phyloP scores from a whole-genome alignment of 176 grass and related monocot genomes.

The Poa pratensis region DNA sequence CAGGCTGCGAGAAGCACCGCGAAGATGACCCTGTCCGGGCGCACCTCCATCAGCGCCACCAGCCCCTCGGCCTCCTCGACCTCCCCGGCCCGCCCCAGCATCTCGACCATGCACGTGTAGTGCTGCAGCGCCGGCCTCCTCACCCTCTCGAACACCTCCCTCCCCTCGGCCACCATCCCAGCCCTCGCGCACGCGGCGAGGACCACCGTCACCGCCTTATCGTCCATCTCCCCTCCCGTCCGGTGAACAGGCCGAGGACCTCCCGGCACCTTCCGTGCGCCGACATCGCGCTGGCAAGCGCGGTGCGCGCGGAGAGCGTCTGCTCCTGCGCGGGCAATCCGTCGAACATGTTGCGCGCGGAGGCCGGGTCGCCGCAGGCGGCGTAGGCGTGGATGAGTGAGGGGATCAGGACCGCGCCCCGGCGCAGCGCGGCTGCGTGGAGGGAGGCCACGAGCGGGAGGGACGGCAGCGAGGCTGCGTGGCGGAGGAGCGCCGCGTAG shows the following conservation, averaged over 20 bases:
- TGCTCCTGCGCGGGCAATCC: conserved; percentile 3
- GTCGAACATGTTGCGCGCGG: conserved; percentile 38
- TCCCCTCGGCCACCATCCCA: conserved; percentile 44
- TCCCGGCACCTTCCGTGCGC: conserved; percentile 52
- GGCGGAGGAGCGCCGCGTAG: conserved; percentile 41
- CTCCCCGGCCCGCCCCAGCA: conserved; percentile 49
- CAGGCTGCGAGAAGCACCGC: conserved; percentile 45
- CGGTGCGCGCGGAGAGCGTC: conserved; percentile 50
- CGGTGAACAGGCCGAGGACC: conserved; percentile 31
- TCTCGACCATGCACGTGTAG: conserved; percentile 80
- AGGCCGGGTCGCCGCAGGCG: conserved; percentile 26
- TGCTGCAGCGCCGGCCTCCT: conserved; percentile 52
- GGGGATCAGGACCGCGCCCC: conserved; percentile 19
- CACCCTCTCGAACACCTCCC: conserved; percentile 53
- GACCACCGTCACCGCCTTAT: conserved; percentile 48
- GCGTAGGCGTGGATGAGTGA: conserved; percentile 41
- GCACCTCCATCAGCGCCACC: conserved; percentile 49
- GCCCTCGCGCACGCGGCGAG: conserved; percentile 60
- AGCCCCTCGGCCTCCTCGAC: conserved; percentile 70
- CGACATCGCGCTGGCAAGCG: conserved; percentile 46
- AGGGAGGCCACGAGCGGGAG: conserved; percentile 37
- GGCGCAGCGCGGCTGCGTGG: conserved; percentile 23
- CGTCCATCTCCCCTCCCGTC: conserved; percentile 31
- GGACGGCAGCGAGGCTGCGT: conserved; percentile 38
- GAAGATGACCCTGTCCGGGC: conserved; percentile 59